phyloP scores from a whole-genome alignment of 2,329 filamentous ascomycete species.

The Fusarium pseudoanthophilum region DNA sequence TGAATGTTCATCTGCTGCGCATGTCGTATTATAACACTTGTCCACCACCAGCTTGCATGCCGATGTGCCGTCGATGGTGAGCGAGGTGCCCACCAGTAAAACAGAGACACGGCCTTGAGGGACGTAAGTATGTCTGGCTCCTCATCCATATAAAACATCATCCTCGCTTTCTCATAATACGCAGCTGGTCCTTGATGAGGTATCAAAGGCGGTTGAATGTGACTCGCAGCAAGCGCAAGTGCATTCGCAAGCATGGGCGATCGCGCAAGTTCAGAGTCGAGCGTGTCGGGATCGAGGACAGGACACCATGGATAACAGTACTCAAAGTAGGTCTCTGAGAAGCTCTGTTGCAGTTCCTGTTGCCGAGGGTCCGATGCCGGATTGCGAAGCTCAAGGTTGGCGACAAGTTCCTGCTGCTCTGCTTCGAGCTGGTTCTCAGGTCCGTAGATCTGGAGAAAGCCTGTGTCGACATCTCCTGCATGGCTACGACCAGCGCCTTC shows the following conservation, averaged over 20 bases:
- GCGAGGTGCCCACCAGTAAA: constrained; percentile 58
- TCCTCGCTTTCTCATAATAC: constrained; percentile 54
- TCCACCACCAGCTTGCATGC: constrained; percentile 59
- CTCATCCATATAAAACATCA: constrained; percentile 55
- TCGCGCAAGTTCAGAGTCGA: constrained; percentile 46
- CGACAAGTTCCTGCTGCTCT: constrained; percentile 45
- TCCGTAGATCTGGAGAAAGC: constrained; percentile 50
- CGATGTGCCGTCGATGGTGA: constrained; percentile 52
- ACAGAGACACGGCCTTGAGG: constrained; percentile 52
- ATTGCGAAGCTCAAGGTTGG: constrained; percentile 39
- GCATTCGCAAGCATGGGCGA: constrained; percentile 52
- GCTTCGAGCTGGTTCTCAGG: constrained; percentile 49
- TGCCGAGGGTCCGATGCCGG: constrained; percentile 29
- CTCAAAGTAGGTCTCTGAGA: constrained; percentile 55
- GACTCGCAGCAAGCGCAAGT: constrained; percentile 53
- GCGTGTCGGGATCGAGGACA: constrained; percentile 49
- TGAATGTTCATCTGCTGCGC: constrained; percentile 58
- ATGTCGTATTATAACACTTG: constrained; percentile 54
- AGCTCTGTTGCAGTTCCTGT: constrained; percentile 51
- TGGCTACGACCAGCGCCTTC: constrained; percentile 42
- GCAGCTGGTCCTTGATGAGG: constrained; percentile 51
- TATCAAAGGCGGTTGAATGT: constrained; percentile 55
- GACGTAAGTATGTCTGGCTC: constrained; percentile 52
- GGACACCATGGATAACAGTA: constrained; percentile 57
- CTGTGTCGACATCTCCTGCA: constrained; percentile 49